Evolutionary conservation across 192 early-diverging fungal species (phyloP).

Genomic region (Obelidium mucronatum): DNA sequence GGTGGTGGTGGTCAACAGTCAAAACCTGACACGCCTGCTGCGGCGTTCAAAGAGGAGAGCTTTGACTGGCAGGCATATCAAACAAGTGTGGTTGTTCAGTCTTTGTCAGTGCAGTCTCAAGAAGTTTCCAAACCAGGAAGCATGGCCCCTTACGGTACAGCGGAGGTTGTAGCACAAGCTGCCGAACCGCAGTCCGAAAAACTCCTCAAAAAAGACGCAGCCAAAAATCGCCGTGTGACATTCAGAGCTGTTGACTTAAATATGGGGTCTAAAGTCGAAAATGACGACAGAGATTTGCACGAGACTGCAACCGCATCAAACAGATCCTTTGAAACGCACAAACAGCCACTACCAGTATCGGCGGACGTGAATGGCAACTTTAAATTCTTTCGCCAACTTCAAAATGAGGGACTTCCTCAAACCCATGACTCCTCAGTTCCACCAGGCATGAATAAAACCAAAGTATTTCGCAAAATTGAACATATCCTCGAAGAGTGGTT

Average conservation of each 20-base stretch:
- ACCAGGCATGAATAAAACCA: background rate
- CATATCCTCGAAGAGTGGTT: slow-evolving; percentile 10
- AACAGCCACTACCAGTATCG: background rate
- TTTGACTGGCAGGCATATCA: too few species aligned
- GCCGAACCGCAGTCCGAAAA: background rate
- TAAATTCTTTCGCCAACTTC: background rate
- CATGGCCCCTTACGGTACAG: too few species aligned
- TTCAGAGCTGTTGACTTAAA: slow-evolving; percentile 1
- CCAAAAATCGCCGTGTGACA: background rate
- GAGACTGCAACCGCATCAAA: background rate
- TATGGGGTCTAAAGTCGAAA: background rate
- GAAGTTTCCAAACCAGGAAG: too few species aligned
- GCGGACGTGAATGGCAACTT: background rate
- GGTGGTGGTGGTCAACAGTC: too few species aligned
- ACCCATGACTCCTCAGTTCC: background rate
- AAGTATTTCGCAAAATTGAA: slow-evolving; percentile 4
- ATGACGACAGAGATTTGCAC: background rate
- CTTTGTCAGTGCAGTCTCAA: too few species aligned
- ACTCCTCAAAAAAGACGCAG: background rate
- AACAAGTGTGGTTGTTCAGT: too few species aligned
- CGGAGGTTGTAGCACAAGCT: background rate
- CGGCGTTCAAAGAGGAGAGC: too few species aligned
- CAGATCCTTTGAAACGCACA: background rate
- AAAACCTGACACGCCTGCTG: too few species aligned
- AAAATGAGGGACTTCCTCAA: background rate